Base-by-base conservation (phyloP, 2,329 filamentous ascomycete genomes). In the Ophiosphaerella herpotricha region DNA sequence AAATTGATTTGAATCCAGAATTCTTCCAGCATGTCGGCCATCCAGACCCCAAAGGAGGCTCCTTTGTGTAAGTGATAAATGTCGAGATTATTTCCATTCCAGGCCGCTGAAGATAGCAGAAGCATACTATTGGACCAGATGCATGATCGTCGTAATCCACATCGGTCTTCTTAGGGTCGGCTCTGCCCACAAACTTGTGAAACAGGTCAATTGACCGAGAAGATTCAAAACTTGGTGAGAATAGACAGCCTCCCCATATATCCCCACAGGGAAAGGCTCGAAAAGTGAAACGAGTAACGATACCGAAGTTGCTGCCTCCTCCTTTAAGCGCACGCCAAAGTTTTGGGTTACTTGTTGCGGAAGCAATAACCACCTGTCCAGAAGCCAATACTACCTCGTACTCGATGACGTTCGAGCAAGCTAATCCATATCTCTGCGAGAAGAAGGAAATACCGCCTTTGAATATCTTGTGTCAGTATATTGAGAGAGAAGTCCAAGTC, bases 101-200 rank as follows among this genome's bases (percentile, higher is more conserved):
- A 12, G 13, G 29, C n/a, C 77, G 82, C 57, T 86, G 82, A 1
- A 75, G 70, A 64, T 84, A 83, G 64, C 84, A 70, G 54, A 78
- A 74, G 12, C 80, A 81, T 54, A 83, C 83, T 60, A 82, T 77
- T 31, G 75, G 74, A 11, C 78, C 63, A 3, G 78, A 78, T 2
- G 64, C 63, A 23, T 81, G 66, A 2, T 83, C 36, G 1, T 60
- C 54, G 4, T 67, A 50, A 29, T 29, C 11, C 6, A 29, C 26
- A 5, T 29, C 26, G n/a, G n/a, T n/a, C n/a, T n/a, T 7, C 5
- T 5, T 29, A 7, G 5, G 26, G 4, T 29, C 4, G 26, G 26
- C 26, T 29, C 26, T 29, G 26, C 9, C 26, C 26, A 29, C 5
- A 29, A 29, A 29, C 6, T 5, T 29, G 4, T 29, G 4, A 29